Conservation (phyloP, 257 asterid genomes). For the Pogostemon cablin region DNA sequence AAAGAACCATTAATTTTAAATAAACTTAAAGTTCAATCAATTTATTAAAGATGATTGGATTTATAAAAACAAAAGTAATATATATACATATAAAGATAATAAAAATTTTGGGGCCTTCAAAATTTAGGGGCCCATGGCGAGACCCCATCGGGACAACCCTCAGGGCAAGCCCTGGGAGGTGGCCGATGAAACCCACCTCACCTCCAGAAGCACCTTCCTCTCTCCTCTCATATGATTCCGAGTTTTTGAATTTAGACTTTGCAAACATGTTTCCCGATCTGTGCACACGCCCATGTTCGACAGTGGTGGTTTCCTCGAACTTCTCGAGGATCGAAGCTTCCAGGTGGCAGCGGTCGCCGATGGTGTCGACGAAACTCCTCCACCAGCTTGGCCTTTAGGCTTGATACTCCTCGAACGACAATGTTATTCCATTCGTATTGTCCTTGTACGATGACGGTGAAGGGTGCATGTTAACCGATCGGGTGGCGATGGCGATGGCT, state of each 20-base stretch:
- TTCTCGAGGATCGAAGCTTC: conserved; percentile 56
- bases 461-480: no score
- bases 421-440: conserved; percentile 48
- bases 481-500: no score
- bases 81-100: no score
- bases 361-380: conserved; percentile 59
- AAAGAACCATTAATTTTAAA: no score
- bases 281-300: conserved; percentile 27
- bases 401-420: conserved; percentile 67
- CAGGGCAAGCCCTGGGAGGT: no score
- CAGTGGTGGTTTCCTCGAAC: conserved; percentile 41
- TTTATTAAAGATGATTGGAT: no score
- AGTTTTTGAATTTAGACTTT: conserved; percentile 58
- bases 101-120: no score
- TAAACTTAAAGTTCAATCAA: no score
- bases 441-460: no score
- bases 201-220: conserved; percentile 26
- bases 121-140: no score
- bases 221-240: conserved; percentile 23
- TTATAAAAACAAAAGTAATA: no score
- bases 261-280: conserved; percentile 30
- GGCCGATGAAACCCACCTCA: conserved; percentile 32
- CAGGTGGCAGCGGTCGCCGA: neutral
- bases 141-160: no score
- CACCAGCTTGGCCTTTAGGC: conserved; percentile 53